Evolutionary conservation across 2,329 filamentous ascomycete species (phyloP), one percentile per base, ranked within the genome.

Genomic region (Fusarium staphyleae): DNA sequence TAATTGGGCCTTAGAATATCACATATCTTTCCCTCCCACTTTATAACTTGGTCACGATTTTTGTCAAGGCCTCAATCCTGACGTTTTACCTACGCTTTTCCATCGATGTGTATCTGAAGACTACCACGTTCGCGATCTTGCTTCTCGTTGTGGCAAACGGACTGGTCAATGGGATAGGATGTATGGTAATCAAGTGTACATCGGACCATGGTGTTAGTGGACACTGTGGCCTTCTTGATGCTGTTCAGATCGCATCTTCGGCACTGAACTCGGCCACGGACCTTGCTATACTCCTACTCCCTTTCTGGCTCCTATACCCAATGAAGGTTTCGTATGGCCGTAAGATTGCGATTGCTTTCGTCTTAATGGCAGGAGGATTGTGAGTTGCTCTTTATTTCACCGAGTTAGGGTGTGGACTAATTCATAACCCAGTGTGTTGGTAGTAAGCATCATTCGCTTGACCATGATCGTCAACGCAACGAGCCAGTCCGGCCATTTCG

Each of bases 81-180:
- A 29, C 49, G 13, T 66, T 66, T 11, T 66, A 62, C 35, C 51
- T 66, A 1, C 62, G 63, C 2, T 66, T 66, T 13, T 48, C 50
- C 8, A 37, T 52, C 19, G 47, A 52, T 5, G 7, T 13, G 13
- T 28, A 37, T 11, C 55, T 47, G 3, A 39, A 33, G 15, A n/a
- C 33, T 3, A 41, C 32, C 9, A 15, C 28, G 11, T 55, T 52
- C 19, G 9, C 5, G 0, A 32, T 58, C 3, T 11, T 55, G 6
- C 14, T 41, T 9, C 15, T 53, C 7, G 39, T 53, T 2, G 19
- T 41, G 10, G 43, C 10, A 19, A 48, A 53, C 34, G 34, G 37
- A 16, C 16, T 56, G 3, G 22, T 35, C 6, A 52, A 48, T 10
- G 28, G 22, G 3, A 11, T 45, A 3, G 39, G 22, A 8, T 15